Evolutionary conservation across 1,139 yeast species (phyloP).

Genomic region (Kurtzmaniella quercitrusa): DNA sequence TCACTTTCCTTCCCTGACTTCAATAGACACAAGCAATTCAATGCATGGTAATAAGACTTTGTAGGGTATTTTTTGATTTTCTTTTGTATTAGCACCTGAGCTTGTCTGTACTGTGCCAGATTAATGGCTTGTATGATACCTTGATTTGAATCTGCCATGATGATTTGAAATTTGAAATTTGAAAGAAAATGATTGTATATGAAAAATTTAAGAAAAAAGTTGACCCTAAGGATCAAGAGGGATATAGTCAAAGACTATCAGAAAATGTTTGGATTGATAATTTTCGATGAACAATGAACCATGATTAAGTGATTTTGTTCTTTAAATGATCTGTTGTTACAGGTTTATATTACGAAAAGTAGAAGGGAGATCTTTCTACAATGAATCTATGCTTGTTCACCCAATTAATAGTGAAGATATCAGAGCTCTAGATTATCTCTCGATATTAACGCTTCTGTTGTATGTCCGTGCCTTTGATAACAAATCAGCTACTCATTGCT

Average conservation of each 20-base stretch:
- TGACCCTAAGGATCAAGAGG: too few relatives aligned
- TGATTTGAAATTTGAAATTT: not conserved
- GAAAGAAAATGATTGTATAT: too few relatives aligned
- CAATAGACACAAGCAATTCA: constrained; percentile 41
- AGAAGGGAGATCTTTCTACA: too few relatives aligned
- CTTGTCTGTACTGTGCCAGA: constrained; percentile 50
- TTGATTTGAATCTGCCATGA: constrained; percentile 22
- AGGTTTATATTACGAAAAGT: too few relatives aligned
- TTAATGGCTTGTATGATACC: constrained; percentile 44
- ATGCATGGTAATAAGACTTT: constrained; percentile 49
- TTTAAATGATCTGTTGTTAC: too few relatives aligned
- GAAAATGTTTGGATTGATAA: too few relatives aligned
- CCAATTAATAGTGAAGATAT: too few relatives aligned
- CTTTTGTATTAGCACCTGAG: constrained; percentile 45
- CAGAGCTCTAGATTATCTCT: too few relatives aligned
- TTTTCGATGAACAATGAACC: too few relatives aligned
- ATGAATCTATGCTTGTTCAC: too few relatives aligned
- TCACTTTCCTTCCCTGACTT: constrained; percentile 40
- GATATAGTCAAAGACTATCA: too few relatives aligned
- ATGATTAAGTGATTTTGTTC: too few relatives aligned
- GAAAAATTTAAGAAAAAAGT: not conserved
- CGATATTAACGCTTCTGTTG: not conserved
- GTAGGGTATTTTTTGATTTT: constrained; percentile 55
- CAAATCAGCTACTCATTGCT: not conserved
- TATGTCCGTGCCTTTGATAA: constrained; percentile 1